Base-by-base conservation (phyloP, 75 land plant genomes). In the Ceratopteris richardii region DNA sequence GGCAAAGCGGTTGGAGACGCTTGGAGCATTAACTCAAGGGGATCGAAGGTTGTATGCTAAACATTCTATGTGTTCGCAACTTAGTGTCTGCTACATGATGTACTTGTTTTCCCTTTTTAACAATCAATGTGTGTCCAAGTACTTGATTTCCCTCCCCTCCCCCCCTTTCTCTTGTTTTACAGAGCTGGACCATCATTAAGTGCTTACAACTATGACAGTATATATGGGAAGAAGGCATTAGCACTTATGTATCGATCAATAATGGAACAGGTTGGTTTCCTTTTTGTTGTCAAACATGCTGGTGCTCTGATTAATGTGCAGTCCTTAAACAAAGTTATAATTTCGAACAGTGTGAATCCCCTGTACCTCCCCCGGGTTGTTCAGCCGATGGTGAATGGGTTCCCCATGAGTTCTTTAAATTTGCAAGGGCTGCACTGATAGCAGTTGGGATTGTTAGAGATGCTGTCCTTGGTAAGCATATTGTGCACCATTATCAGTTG, bases 1-100 rank as follows among this genome's bases (percentile, higher is more conserved):
- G 55, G 97, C 97, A 36, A 92, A 92, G 68, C 76, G 97, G 36
- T 66, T 92, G 36, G 97, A 84, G 54, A 73, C 89, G 44, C 80
- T 92, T 67, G 97, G 97, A 58, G 97, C 97, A 33, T 66, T 92
- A 47, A 92, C 97, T 7, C 97, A 92, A 68, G 97, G 97, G 50
- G 97, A 92, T 63, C 80, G 97, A 24, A 84, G 97, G 97, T 84
- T 29, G 18, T 30, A 57, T 13, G 50, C 6, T 28, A 29, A 59
- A 18, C 46, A 33, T 9, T 33, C 37, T 33, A 33, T 33, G 37
- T 33, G 9, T 3, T 33, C 3, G 3, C 9, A 4, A 33, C 37
- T 3, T 33, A 33, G 4, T 19, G 27, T 18, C 29, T 44, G 14
- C 30, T 31, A 29, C 33, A 58, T 21, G 29, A 20, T 31, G 13